A percentile compares a stretch with the other conserved stretches of the same genome.
Evolutionary conservation across 208 protist species (phyloP).

Genomic region (Acanthamoeba culbertsoni): DNA sequence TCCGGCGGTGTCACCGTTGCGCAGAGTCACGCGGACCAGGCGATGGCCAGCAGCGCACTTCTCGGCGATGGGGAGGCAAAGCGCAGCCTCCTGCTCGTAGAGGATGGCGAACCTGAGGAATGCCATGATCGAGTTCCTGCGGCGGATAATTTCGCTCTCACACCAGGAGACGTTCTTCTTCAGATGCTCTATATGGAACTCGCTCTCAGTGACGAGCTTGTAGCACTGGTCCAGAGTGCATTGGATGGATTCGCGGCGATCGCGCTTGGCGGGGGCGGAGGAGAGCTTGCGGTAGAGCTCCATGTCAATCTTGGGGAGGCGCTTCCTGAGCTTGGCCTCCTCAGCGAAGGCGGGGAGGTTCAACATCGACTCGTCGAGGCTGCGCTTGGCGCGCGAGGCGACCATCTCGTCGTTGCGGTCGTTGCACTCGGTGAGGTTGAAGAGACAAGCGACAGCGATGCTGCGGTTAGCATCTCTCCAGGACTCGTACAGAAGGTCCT

Average conservation of each 20-base stretch:
- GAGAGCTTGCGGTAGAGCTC: not conserved
- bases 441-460: not conserved
- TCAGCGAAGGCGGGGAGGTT: not conserved
- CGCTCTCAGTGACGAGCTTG: not conserved
- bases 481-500: not conserved
- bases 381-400: not conserved
- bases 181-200: not conserved
- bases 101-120: not conserved
- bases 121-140: not conserved
- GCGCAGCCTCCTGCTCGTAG: not conserved
- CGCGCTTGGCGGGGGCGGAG: too few relatives aligned
- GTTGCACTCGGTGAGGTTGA: not conserved
- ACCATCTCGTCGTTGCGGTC: not conserved
- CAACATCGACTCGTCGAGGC: not conserved
- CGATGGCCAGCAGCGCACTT: not conserved
- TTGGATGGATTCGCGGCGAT: not conserved
- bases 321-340: not conserved
- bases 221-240: not conserved
- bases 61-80: not conserved
- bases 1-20: not conserved
- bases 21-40: not conserved
- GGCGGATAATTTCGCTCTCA: not conserved
- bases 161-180: not conserved
- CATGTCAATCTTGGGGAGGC: not conserved
- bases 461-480: not conserved